Evolutionary conservation across 257 asterid genomes (phyloP).

Genomic region (Henckelia pumila): DNA sequence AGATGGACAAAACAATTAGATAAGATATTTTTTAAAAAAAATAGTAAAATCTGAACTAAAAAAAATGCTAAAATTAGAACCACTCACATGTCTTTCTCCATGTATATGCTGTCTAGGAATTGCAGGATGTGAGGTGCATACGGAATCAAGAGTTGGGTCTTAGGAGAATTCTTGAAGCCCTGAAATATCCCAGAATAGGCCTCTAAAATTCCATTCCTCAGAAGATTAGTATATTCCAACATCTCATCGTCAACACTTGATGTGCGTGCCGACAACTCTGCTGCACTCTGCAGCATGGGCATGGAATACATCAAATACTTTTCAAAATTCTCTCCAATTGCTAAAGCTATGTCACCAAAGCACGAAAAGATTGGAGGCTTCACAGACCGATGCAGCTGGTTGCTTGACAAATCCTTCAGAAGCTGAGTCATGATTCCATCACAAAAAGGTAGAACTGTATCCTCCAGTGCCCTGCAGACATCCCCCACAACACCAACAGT

Average conservation of each 20-base stretch:
- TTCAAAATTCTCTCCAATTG: conserved; percentile 78
- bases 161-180: conserved; percentile 80
- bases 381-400: conserved; percentile 79
- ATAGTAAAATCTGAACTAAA: not conserved
- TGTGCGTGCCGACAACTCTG: conserved; percentile 71
- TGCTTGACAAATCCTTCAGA: conserved; percentile 72
- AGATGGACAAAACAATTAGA: conserved; percentile 10
- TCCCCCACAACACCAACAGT: conserved; percentile 93
- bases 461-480: conserved; percentile 84
- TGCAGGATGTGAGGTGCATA: conserved; percentile 77
- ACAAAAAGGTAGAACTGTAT: conserved; percentile 64
- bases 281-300: conserved; percentile 95
- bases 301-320: conserved; percentile 81
- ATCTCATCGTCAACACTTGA: conserved; percentile 72
- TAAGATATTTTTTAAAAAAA: not conserved
- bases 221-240: conserved; percentile 63
- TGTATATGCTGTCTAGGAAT: conserved; percentile 72
- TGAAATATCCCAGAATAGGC: conserved; percentile 88
- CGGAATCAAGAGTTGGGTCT: conserved; percentile 68
- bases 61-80: conserved; percentile 7
- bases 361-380: conserved; percentile 88
- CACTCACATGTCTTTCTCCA: conserved; percentile 79
- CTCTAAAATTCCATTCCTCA: conserved; percentile 77
- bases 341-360: conserved; percentile 84
- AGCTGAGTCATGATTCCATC: conserved; percentile 88